A percentile compares a stretch with the other conserved stretches of the same genome.
Conservation (phyloP, 805 yeast species). For the Wickerhamomyces mucosus region DNA sequence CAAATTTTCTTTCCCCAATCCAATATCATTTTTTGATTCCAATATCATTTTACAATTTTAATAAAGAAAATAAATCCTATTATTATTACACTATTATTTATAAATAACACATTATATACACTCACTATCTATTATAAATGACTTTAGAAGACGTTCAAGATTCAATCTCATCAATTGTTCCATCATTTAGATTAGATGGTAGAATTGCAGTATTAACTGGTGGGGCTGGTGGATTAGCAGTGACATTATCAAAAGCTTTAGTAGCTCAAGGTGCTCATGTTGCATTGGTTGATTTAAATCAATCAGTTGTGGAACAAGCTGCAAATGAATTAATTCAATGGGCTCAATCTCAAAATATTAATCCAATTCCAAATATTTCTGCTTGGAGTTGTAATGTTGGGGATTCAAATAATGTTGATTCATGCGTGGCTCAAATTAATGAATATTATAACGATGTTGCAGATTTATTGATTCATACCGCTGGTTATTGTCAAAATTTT, state of each 20-base stretch:
- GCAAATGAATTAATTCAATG: slow-evolving; percentile 40
- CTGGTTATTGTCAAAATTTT: slow-evolving; percentile 79
- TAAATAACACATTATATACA: background rate
- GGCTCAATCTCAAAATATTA: slow-evolving; percentile 28
- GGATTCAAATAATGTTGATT: slow-evolving; percentile 49
- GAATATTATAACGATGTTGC: slow-evolving; percentile 53
- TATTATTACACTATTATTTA: too few species aligned
- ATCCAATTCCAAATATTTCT: slow-evolving; percentile 30
- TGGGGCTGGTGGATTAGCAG: slow-evolving; percentile 72
- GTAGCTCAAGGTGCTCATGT: slow-evolving; percentile 71
- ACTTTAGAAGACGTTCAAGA: slow-evolving; percentile 10
- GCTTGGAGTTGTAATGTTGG: slow-evolving; percentile 74
- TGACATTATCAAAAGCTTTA: slow-evolving; percentile 54
- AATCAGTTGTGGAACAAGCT: slow-evolving; percentile 48
- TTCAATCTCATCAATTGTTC: slow-evolving; percentile 27
- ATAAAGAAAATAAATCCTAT: too few species aligned
- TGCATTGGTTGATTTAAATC: slow-evolving; percentile 62
- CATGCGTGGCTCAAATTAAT: slow-evolving; percentile 41
- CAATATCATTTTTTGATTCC: too few species aligned
- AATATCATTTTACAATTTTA: too few species aligned
- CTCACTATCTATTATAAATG: slow-evolving; percentile 5
- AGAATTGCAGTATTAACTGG: slow-evolving; percentile 70
- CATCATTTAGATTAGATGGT: slow-evolving; percentile 59
- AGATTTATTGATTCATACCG: slow-evolving; percentile 62
- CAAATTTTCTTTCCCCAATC: too few species aligned